A percentile compares a stretch with the other conserved stretches of the same genome.
Conservation (phyloP, 257 asterid species). For the Scutellaria baicalensis region DNA sequence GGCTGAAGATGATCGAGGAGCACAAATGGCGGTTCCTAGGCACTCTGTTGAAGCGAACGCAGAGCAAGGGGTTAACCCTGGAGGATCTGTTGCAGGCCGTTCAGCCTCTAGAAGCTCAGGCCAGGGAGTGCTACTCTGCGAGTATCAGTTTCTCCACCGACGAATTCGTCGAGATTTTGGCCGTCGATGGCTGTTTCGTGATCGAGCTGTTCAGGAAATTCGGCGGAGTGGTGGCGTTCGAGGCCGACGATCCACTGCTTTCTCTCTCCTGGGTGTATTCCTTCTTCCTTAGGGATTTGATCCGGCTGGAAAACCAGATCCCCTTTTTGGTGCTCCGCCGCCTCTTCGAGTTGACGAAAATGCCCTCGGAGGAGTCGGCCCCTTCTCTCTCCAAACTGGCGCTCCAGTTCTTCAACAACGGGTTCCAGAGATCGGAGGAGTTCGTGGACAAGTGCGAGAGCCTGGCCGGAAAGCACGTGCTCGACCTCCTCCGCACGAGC, state of each 20-base stretch:
- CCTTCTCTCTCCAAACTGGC: constrained; percentile 33
- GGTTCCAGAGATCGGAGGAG: constrained; percentile 40
- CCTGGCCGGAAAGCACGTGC: constrained; percentile 51
- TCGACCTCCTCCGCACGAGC: constrained; percentile 73
- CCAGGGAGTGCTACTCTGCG: constrained; percentile 71
- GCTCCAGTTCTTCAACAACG: constrained; percentile 49
- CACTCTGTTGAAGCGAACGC: constrained; percentile 36
- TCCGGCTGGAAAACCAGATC: constrained; percentile 78
- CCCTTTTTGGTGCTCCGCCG: constrained; percentile 62
- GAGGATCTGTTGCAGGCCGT: constrained; percentile 45
- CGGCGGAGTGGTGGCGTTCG: constrained; percentile 43
- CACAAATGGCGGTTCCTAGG: constrained; percentile 88
- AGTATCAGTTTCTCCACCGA: constrained; percentile 22
- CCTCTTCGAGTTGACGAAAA: constrained; percentile 47
- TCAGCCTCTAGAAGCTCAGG: constrained; percentile 45
- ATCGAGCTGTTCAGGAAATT: constrained; percentile 68
- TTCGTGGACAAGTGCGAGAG: constrained; percentile 18
- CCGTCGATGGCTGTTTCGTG: constrained; percentile 80
- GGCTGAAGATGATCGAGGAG: constrained; percentile 67
- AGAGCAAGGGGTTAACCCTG: constrained; percentile 16
- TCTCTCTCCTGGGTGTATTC: constrained; percentile 68
- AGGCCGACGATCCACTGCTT: constrained; percentile 63
- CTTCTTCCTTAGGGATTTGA: constrained; percentile 56
- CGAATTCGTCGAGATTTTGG: constrained; percentile 73
- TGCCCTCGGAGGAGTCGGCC: constrained; percentile 29